phyloP scores from a whole-genome alignment of 148 eudicot genomes.

The Limonium bicolor region DNA sequence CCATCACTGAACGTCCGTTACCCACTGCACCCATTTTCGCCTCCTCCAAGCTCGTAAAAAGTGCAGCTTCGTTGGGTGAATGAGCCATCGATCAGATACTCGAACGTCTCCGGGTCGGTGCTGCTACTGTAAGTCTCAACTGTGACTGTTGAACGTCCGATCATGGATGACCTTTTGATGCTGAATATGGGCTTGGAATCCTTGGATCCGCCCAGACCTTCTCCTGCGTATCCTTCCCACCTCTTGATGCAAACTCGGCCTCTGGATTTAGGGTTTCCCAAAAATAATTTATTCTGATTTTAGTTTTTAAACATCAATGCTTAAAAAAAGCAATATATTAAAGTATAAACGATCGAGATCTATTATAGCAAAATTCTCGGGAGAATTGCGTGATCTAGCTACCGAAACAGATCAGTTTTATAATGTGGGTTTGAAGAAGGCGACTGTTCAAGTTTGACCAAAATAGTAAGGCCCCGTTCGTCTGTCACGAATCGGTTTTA shows the following conservation, averaged over 20 bases:
- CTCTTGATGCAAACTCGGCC: conserved; percentile 86
- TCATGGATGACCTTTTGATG: conserved; percentile 66
- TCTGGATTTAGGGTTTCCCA: conserved; percentile 15
- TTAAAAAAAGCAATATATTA: background rate
- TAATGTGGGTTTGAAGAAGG: background rate
- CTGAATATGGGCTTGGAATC: conserved; percentile 88
- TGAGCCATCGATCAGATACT: conserved; percentile 77
- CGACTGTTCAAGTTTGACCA: too few species aligned
- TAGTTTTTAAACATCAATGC: background rate
- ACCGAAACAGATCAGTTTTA: too few species aligned
- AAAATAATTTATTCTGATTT: background rate
- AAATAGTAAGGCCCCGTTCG: too few species aligned
- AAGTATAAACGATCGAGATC: background rate
- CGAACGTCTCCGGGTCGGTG: conserved; percentile 20
- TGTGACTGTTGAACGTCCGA: conserved; percentile 65
- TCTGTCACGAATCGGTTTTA: too few species aligned
- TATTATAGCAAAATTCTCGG: background rate
- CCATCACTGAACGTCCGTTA: conserved; percentile 22
- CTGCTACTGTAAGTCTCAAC: conserved; percentile 54
- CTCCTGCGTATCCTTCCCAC: conserved; percentile 87
- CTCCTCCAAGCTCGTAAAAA: conserved; percentile 22
- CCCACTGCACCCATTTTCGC: too few species aligned
- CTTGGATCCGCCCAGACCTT: conserved; percentile 35
- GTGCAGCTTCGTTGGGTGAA: conserved; percentile 48
- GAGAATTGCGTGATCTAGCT: too few species aligned